Evolutionary conservation across 163 green algal species (phyloP).

Genomic region (Prototheca wickerhamii): DNA sequence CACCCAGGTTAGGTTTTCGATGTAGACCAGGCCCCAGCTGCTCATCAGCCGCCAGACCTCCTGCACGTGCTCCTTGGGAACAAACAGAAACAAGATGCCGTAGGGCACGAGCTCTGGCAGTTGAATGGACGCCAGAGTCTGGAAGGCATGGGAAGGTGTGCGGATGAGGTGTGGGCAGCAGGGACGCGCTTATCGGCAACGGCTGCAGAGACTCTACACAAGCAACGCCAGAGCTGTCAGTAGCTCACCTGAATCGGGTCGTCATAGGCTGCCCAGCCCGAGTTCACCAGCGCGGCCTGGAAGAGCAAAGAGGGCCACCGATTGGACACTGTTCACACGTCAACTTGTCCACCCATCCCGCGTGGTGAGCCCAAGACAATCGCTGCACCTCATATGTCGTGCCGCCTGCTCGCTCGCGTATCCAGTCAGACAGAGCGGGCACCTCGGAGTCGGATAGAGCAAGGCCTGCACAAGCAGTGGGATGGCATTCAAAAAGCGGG

Average conservation of each 20-base stretch:
- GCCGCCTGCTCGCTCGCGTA: no score
- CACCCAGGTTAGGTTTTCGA: slow-evolving; percentile 95
- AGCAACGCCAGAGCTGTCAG: no score
- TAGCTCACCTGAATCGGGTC: slow-evolving; percentile 6
- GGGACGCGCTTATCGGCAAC: no score
- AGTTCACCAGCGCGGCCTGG: slow-evolving; percentile 1
- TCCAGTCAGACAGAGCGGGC: no score
- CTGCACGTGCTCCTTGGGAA: slow-evolving; percentile 60
- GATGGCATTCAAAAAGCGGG: no score
- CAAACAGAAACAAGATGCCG: slow-evolving; percentile 86
- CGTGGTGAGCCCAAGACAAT: no score
- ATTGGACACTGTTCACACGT: not conserved
- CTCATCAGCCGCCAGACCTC: slow-evolving; percentile 38
- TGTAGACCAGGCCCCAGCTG: slow-evolving; percentile 65
- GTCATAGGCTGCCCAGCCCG: not conserved
- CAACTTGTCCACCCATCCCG: no score
- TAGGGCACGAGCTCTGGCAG: slow-evolving; percentile 57
- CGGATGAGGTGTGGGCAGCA: not conserved
- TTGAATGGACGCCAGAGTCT: slow-evolving; percentile 46
- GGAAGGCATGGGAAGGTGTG: not conserved
- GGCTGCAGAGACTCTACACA: no score
- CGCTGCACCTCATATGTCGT: no score
- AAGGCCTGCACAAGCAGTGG: no score
- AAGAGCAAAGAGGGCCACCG: not conserved
- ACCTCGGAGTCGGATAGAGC: no score